Conservation (phyloP, 2,329 filamentous ascomycete genomes). For the Paraphaeosphaeria sporulosa region DNA sequence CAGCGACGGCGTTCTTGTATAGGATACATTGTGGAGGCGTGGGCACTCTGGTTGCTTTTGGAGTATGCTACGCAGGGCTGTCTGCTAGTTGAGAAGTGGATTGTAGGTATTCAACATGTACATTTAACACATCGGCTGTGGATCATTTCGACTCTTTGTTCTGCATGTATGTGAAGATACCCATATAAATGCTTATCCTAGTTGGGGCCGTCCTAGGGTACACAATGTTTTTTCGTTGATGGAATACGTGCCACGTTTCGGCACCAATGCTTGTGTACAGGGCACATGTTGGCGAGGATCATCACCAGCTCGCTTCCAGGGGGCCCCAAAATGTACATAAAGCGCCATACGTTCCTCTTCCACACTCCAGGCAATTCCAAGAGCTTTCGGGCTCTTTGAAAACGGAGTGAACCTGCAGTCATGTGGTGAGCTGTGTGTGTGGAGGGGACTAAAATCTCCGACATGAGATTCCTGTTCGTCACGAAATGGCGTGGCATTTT, state of each 20-base stretch:
- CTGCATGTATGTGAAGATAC: background rate
- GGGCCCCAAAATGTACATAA: too few species aligned
- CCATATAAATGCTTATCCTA: background rate
- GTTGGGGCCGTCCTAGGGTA: background rate
- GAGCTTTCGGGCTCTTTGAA: too few species aligned
- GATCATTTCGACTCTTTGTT: background rate
- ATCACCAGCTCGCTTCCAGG: too few species aligned
- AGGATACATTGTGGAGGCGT: conserved; percentile 4
- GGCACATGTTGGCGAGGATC: background rate
- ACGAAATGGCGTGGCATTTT: too few species aligned
- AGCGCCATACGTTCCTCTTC: background rate
- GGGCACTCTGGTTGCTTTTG: background rate
- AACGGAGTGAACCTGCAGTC: too few species aligned
- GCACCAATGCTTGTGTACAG: too few species aligned
- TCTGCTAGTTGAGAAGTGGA: background rate
- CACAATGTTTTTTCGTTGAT: too few species aligned
- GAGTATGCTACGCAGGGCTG: too few species aligned
- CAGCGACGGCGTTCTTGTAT: conserved; percentile 3
- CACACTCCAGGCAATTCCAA: background rate
- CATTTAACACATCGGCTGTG: background rate
- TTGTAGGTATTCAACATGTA: conserved; percentile 1
- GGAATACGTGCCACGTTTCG: too few species aligned
- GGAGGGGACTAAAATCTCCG: too few species aligned
- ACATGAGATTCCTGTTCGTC: too few species aligned
- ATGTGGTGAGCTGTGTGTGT: too few species aligned